Base-by-base conservation (phyloP, 2,329 filamentous ascomycete genomes). In the Colletotrichum lupini region DNA sequence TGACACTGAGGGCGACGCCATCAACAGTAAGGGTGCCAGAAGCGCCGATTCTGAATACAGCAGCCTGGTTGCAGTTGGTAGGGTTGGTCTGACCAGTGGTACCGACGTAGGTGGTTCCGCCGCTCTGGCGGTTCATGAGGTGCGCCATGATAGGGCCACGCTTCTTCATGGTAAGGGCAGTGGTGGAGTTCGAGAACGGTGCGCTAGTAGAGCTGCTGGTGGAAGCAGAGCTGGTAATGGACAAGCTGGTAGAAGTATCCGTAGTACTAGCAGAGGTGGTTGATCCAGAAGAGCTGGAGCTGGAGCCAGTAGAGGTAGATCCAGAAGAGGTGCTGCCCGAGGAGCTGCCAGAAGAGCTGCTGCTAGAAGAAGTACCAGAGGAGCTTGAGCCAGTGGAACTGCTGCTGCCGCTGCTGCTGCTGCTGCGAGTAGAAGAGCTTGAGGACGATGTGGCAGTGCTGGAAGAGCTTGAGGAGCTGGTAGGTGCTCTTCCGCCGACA, bases 41-140 rank as follows among this genome's bases (percentile, higher is more conserved):
- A 35, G 42, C n/a, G 1, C 42, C 59, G 19, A 71, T 52, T 37
- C 63, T 67, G 63, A 71, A 71, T 30, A 42, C 14, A 7, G 68
- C 30, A 16, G 68, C 68, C 49, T 71, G 68, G 55, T 14, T 30
- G 56, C 68, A 71, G 57, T 71, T 67, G 37, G 62, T 52, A 2
- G 68, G 68, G 46, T 71, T 59, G 61, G 24, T n/a, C 53, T 22
- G 37, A 6, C 35, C 28, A 8, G 5, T 22, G n/a, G 49, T 53
- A 16, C 68, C 68, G n/a, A 71, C 62, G 16, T 66, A 71, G n/a
- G 68, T 66, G 26, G 26, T 28, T 37, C 37, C 30, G 22, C 35
- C n/a, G 9, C n/a, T 24, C n/a, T 71, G 68, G 37, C 63, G 61
- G 53, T n/a, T 22, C 42, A 49, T 49, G 7, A 49, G 68, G 28